Percentiles rank a stretch among this genome's conserved stretches.
These are phyloP conservation scores for Pelargonium fulgidum DNA, from an alignment of 441 rosid genomes.

Conservation along the genomic window DNA sequence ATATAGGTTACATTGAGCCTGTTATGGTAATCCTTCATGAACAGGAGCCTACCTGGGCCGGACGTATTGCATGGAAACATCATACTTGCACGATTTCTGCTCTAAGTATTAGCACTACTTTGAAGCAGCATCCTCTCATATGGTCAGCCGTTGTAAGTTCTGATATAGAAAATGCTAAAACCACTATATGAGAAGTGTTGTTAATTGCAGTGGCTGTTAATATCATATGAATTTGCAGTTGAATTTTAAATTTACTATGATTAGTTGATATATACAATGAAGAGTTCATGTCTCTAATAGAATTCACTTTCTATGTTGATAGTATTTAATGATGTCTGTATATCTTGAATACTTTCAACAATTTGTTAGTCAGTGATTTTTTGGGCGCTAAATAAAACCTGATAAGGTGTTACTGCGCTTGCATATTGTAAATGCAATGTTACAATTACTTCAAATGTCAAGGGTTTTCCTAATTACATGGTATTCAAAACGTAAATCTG, in stretches of 20 bases:
- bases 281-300: background rate
- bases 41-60: slow-evolving; percentile 96
- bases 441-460: background rate
- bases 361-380: background rate
- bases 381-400: background rate
- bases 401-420: background rate
- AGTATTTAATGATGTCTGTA: background rate
- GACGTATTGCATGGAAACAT: slow-evolving; percentile 88
- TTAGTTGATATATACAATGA: background rate
- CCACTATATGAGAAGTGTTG: background rate
- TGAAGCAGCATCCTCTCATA: slow-evolving; percentile 94
- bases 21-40: slow-evolving; percentile 97
- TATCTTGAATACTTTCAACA: background rate
- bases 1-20: slow-evolving; percentile 92
- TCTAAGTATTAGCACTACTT: slow-evolving; percentile 86
- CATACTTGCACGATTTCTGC: slow-evolving; percentile 97
- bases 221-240: background rate
- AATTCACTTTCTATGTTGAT: background rate
- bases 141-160: slow-evolving; percentile 83
- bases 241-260: background rate
- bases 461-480: background rate
- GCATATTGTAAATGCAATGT: background rate
- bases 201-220: slow-evolving; percentile 6
- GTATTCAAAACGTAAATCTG: background rate
- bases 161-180: slow-evolving; percentile 15